These are phyloP conservation scores for Colletotrichum sidae DNA, from an alignment of 2,329 filamentous ascomycete genomes.

Conservation along the genomic window DNA sequence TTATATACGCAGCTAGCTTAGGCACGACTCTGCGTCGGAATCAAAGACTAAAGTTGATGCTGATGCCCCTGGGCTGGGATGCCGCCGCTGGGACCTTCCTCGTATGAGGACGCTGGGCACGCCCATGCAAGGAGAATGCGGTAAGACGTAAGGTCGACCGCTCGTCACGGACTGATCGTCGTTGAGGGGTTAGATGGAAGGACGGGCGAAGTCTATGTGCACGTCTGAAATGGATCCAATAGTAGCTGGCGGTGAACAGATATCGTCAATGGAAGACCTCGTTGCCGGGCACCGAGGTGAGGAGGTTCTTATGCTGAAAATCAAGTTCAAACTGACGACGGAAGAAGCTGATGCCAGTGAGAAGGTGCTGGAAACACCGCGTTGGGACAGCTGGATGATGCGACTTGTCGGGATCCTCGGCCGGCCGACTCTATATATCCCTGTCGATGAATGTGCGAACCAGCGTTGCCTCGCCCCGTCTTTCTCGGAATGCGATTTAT, in stretches of 20 bases:
- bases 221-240: constrained; percentile 11
- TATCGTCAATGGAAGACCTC: not conserved
- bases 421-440: constrained; percentile 17
- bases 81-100: constrained; percentile 33
- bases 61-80: constrained; percentile 25
- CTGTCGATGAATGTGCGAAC: constrained; percentile 8
- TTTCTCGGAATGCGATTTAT: constrained; percentile 2
- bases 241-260: not conserved
- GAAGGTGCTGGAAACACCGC: constrained; percentile 1
- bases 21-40: constrained; percentile 23
- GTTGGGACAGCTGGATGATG: not conserved
- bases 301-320: not conserved
- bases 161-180: constrained; percentile 14
- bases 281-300: no score
- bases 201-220: constrained; percentile 9
- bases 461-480: not conserved
- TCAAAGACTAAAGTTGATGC: constrained; percentile 29
- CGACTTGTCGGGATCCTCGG: constrained; percentile 31
- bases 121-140: constrained; percentile 33
- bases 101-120: constrained; percentile 21
- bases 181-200: constrained; percentile 2
- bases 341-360: not conserved
- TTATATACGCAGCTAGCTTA: constrained; percentile 30
- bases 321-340: constrained; percentile 2
- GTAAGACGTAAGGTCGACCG: constrained; percentile 14